These are phyloP conservation scores for Moringa oleifera DNA, from an alignment of 345 rosid genomes.

Conservation along the genomic window DNA sequence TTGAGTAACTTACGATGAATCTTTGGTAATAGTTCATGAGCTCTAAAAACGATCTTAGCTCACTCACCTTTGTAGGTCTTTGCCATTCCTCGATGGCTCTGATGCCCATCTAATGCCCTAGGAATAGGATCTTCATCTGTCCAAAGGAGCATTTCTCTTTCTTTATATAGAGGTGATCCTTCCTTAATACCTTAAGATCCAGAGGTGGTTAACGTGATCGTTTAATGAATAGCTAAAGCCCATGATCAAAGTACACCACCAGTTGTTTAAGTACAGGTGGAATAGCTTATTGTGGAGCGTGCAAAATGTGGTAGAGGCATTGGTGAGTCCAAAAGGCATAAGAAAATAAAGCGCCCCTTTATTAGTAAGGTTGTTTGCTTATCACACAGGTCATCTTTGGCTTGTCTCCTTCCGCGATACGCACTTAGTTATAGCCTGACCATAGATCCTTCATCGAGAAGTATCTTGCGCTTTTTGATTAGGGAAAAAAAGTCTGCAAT, in stretches of 20 bases:
- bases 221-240: conserved; percentile 2
- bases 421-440: not conserved
- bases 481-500: not conserved
- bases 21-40: conserved; percentile 11
- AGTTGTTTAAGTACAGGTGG: conserved; percentile 1
- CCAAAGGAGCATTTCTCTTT: not conserved
- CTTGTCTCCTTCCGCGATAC: not conserved
- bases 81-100: conserved; percentile 12
- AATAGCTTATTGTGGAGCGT: conserved; percentile 5
- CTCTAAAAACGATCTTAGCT: conserved; percentile 14
- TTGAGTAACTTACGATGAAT: no score
- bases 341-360: not conserved
- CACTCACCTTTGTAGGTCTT: conserved; percentile 14
- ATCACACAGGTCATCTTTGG: not conserved
- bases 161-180: conserved; percentile 1
- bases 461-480: not conserved
- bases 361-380: not conserved
- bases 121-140: conserved; percentile 2
- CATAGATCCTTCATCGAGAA: not conserved
- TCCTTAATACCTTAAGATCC: not conserved
- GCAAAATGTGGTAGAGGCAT: not conserved
- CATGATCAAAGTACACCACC: conserved; percentile 2
- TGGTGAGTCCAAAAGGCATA: not conserved
- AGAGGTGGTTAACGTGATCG: not conserved
- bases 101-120: conserved; percentile 5